phyloP scores from a whole-genome alignment of 768 basidiomycete genomes.

The Trametes punicea region DNA sequence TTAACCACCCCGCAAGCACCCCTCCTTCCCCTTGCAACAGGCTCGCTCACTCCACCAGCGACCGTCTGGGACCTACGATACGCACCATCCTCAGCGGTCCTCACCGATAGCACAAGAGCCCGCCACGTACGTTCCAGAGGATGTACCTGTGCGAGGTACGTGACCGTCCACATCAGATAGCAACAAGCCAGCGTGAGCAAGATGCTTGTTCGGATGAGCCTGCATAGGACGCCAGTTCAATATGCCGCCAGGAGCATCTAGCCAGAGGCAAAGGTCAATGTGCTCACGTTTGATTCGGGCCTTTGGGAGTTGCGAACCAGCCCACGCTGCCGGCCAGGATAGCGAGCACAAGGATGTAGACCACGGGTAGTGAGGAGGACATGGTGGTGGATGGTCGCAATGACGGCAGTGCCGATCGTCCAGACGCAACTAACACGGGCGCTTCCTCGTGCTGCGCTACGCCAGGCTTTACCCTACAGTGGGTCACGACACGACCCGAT shows the following conservation, averaged over 20 bases:
- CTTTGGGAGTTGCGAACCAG: conserved; percentile 77
- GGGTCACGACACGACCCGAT: no score
- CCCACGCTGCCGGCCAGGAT: conserved; percentile 59
- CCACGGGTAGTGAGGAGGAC: conserved; percentile 67
- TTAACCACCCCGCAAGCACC: background rate
- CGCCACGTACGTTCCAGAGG: conserved; percentile 69
- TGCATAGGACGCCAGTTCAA: conserved; percentile 30
- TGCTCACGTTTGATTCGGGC: conserved; percentile 83
- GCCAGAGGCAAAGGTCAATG: background rate
- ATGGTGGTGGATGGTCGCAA: conserved; percentile 36
- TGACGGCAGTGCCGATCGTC: background rate
- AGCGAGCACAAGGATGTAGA: conserved; percentile 64
- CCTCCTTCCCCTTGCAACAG: background rate
- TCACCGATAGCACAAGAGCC: background rate
- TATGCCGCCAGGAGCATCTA: background rate
- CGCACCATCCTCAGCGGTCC: background rate
- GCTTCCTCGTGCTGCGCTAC: background rate
- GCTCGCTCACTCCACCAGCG: conserved; percentile 1
- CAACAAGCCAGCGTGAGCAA: conserved; percentile 78
- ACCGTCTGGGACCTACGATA: conserved; percentile 11
- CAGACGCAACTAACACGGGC: background rate
- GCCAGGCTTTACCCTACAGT: no score
- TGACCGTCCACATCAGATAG: conserved; percentile 96
- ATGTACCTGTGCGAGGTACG: conserved; percentile 93
- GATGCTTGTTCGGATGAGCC: conserved; percentile 77